Evolutionary conservation across 2,329 filamentous ascomycete genomes (phyloP).

Genomic region (Fonsecaea multimorphosa): DNA sequence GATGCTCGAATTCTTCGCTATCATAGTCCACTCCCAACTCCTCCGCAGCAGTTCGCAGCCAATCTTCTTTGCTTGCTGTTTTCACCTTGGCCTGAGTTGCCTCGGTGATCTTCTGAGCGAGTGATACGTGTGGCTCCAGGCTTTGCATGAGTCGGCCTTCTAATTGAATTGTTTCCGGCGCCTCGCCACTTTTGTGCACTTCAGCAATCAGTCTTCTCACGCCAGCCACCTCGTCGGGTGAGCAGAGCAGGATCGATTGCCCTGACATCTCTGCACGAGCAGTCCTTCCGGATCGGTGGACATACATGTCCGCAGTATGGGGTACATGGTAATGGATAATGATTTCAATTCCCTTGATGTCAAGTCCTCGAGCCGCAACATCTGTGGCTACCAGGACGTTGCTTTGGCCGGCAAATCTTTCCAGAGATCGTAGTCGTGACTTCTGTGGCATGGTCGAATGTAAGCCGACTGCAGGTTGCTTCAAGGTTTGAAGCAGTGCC

Average conservation of each 20-base stretch:
- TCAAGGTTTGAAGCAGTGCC: slow-evolving; percentile 81
- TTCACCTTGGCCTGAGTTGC: slow-evolving; percentile 85
- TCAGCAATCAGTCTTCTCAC: slow-evolving; percentile 85
- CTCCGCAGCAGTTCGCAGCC: slow-evolving; percentile 82
- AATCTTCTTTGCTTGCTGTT: slow-evolving; percentile 79
- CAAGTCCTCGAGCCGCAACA: slow-evolving; percentile 89
- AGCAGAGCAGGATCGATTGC: slow-evolving; percentile 84
- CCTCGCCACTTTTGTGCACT: slow-evolving; percentile 68
- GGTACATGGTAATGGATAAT: slow-evolving; percentile 96
- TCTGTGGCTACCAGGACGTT: slow-evolving; percentile 86
- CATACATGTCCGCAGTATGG: slow-evolving; percentile 87
- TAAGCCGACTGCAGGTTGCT: slow-evolving; percentile 72
- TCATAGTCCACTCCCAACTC: slow-evolving; percentile 95
- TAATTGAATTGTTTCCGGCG: slow-evolving; percentile 70
- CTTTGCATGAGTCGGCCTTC: slow-evolving; percentile 78
- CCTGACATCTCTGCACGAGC: slow-evolving; percentile 80
- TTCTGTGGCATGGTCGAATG: slow-evolving; percentile 98
- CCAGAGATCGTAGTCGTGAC: slow-evolving; percentile 87
- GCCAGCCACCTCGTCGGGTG: slow-evolving; percentile 86
- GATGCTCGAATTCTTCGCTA: slow-evolving; percentile 77
- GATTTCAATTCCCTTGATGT: slow-evolving; percentile 87
- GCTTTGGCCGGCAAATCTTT: slow-evolving; percentile 75
- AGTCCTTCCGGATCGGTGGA: slow-evolving; percentile 92
- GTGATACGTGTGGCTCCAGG: slow-evolving; percentile 75
- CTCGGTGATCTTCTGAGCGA: slow-evolving; percentile 89